Conservation (phyloP, 164 flowering plant species). For the Annona squamosa region DNA sequence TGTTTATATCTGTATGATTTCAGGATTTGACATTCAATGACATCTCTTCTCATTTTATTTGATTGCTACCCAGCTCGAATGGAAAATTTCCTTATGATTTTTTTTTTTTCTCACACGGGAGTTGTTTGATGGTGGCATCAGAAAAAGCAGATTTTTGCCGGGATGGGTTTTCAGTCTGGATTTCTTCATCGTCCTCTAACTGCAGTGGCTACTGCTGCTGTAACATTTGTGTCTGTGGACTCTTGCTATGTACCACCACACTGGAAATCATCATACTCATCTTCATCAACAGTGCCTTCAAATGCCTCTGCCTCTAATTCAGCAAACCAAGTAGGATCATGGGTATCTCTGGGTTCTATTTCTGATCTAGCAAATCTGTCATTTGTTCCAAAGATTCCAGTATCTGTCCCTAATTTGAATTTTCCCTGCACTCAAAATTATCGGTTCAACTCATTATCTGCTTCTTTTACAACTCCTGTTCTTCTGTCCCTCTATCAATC, state of each 20-base stretch:
- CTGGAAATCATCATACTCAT: conserved; percentile 21
- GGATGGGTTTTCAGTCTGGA: conserved; percentile 72
- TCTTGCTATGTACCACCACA: conserved; percentile 37
- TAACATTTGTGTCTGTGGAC: conserved; percentile 56
- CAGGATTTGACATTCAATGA: too few species aligned
- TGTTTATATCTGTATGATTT: too few species aligned
- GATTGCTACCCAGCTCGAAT: neutral
- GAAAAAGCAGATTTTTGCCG: neutral
- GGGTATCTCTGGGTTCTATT: conserved; percentile 44
- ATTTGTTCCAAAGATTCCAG: conserved; percentile 35
- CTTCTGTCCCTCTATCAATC: conserved; percentile 46
- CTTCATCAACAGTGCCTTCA: conserved; percentile 20
- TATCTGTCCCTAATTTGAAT: conserved; percentile 23
- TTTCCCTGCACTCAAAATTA: conserved; percentile 2
- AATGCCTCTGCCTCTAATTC: conserved; percentile 13
- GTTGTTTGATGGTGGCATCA: neutral
- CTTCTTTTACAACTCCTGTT: conserved; percentile 28
- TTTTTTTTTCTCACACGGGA: neutral
- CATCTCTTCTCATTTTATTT: neutral
- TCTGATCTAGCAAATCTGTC: conserved; percentile 47
- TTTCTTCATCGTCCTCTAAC: conserved; percentile 59
- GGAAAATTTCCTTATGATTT: neutral
- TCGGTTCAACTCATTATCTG: conserved; percentile 9
- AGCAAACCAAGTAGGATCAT: conserved; percentile 28
- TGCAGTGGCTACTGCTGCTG: conserved; percentile 62